Conservation (phyloP, 75 land plant species). For the Pinus tabuliformis region DNA sequence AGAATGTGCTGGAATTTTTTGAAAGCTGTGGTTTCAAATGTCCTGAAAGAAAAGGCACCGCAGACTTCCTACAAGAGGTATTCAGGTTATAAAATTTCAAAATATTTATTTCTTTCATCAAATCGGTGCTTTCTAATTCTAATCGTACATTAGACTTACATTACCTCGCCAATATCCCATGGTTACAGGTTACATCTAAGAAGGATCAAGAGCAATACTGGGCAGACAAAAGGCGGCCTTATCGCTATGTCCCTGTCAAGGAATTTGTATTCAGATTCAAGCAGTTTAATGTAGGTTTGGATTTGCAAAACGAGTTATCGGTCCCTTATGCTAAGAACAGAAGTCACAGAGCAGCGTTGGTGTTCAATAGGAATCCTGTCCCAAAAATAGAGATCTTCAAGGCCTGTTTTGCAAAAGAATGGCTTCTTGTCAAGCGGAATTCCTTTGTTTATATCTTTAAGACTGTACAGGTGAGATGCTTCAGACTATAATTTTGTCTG, state of each 20-base stretch:
- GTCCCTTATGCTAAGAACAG: constrained; percentile 56
- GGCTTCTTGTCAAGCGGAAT: constrained; percentile 79
- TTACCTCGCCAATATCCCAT: not conserved
- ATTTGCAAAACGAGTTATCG: constrained; percentile 48
- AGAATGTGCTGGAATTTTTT: constrained; percentile 71
- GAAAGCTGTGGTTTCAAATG: constrained; percentile 67
- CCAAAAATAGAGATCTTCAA: constrained; percentile 61
- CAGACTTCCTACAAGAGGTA: constrained; percentile 93
- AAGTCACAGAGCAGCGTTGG: constrained; percentile 77
- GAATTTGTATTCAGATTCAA: constrained; percentile 70
- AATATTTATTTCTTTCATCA: not conserved
- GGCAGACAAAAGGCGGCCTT: constrained; percentile 51
- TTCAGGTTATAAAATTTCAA: not conserved
- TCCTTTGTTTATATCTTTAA: constrained; percentile 76
- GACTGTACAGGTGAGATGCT: constrained; percentile 32
- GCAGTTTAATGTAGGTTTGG: constrained; percentile 61
- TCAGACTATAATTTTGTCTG: not conserved
- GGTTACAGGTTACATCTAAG: constrained; percentile 74
- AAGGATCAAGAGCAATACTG: constrained; percentile 98
- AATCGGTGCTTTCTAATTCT: not conserved
- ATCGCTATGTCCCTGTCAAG: constrained; percentile 63
- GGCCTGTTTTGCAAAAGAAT: constrained; percentile 69
- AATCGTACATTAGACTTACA: not conserved
- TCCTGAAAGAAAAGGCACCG: constrained; percentile 74
- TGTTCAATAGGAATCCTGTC: constrained; percentile 45